These are phyloP conservation scores for Kodamaea hsintzibuensis DNA, from an alignment of 805 yeast genomes.

Conservation along the genomic window DNA sequence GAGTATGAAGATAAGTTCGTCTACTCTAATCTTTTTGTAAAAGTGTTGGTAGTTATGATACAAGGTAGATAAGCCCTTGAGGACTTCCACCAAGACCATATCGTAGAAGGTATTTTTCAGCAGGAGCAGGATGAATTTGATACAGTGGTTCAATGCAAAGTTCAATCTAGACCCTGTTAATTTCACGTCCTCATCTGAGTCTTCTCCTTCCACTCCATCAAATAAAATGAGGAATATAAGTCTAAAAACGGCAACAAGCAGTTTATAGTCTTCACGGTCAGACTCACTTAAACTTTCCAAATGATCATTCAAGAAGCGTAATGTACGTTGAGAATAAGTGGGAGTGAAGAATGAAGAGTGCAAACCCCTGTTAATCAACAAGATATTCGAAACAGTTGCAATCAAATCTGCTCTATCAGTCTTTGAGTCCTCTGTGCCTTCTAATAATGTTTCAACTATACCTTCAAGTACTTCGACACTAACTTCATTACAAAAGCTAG, in stretches of 20 bases:
- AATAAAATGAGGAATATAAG: conserved; percentile 26
- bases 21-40: conserved; percentile 1
- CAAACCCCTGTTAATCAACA: conserved; percentile 23
- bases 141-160: conserved; percentile 15
- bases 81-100: conserved; percentile 18
- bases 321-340: conserved; percentile 15
- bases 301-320: conserved; percentile 9
- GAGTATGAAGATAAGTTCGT: conserved; percentile 6
- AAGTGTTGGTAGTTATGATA: conserved; percentile 20
- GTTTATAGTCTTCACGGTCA: conserved; percentile 11
- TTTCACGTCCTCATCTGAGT: background rate
- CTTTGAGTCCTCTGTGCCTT: background rate
- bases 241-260: conserved; percentile 25
- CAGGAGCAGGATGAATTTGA: conserved; percentile 13
- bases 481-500: conserved; percentile 16
- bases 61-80: conserved; percentile 27
- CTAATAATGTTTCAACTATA: conserved; percentile 6
- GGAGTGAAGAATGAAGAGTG: conserved; percentile 21
- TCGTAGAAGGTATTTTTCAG: conserved; percentile 10
- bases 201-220: conserved; percentile 17
- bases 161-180: conserved; percentile 9
- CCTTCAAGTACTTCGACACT: conserved; percentile 4
- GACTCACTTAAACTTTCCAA: background rate
- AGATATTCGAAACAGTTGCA: conserved; percentile 28
- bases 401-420: conserved; percentile 12